Evolutionary conservation across 345 rosid genomes (phyloP), one percentile per base, ranked within the genome.

Genomic region (Rhodomyrtus tomentosa): DNA sequence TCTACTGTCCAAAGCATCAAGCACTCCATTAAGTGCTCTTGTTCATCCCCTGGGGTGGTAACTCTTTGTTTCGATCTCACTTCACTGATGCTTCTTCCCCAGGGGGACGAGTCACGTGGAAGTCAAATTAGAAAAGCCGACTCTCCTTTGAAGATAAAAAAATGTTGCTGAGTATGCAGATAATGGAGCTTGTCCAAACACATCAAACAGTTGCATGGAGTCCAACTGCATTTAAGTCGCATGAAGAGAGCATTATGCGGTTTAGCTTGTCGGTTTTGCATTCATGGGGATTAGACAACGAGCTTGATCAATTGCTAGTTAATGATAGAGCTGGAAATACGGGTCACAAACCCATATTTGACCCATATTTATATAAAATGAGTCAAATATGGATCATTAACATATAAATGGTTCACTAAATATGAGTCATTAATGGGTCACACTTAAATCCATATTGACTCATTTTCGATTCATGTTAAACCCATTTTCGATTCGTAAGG

Each of bases 221-320:
- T 86, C 89, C 86, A 87, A 89, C 73, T 84, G 91, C 91, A 83
- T 87, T 45, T 86, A 88, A 82, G 88, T 91, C 91, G 45, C 86
- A 89, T 86, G 98, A 93, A 89, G 95, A 92, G 88, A 89, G 87
- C 89, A 88, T 93, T 40, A 87, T 93, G 85, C 91, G 92, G 83
- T 93, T 96, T 90, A 92, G 99, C 93, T 92, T 96, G 90, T 95
- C 99, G 80, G 92, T 92, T 90, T 89, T 96, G 87, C 99, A 96
- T 89, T 87, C 92, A 86, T 96, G 99, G 99, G 89, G 89, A 85
- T 88, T 93, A 29, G 99, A 95, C 85, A 73, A 86, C 50, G 93
- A 92, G 86, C 98, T 95, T 56, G 99, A 96, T 90, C 88, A 88
- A 87, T 85, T 94, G 89, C 95, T 96, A 83, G 88, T 93, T 87